These are phyloP conservation scores for Chaetomium sp. DNA, from an alignment of 2,329 filamentous ascomycete species.

Conservation along the genomic window DNA sequence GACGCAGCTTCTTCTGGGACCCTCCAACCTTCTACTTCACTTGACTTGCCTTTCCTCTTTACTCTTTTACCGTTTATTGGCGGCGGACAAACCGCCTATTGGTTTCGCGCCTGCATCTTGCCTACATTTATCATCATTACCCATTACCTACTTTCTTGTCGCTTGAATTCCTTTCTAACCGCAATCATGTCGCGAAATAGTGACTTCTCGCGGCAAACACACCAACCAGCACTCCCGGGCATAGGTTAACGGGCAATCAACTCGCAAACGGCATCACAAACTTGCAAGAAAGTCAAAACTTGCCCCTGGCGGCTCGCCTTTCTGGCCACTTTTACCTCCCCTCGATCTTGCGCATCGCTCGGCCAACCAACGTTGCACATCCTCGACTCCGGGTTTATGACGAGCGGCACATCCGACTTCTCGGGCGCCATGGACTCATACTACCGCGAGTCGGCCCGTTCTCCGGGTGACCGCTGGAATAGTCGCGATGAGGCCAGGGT, in stretches of 20 bases:
- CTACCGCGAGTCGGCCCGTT: conserved; percentile 49
- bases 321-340: neutral
- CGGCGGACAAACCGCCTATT: too few relatives aligned
- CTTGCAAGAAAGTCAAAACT: neutral
- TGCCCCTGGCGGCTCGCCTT: neutral
- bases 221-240: conserved; percentile 19
- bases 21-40: conserved; percentile 5
- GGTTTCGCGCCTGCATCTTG: too few relatives aligned
- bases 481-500: conserved; percentile 45
- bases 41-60: conserved; percentile 9
- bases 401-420: neutral
- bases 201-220: conserved; percentile 34
- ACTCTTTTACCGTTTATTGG: conserved; percentile 6
- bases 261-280: neutral
- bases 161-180: conserved; percentile 46
- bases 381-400: neutral
- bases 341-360: neutral
- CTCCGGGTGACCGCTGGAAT: conserved; percentile 48
- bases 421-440: conserved; percentile 45
- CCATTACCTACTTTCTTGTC: conserved; percentile 19
- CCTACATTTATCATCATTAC: conserved; percentile 11
- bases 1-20: conserved; percentile 6
- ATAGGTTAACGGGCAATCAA: conserved; percentile 26
- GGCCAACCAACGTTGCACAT: neutral
- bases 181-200: conserved; percentile 46